Conservation (phyloP, 2,329 filamentous ascomycete genomes). For the Myriangium duriaei region DNA sequence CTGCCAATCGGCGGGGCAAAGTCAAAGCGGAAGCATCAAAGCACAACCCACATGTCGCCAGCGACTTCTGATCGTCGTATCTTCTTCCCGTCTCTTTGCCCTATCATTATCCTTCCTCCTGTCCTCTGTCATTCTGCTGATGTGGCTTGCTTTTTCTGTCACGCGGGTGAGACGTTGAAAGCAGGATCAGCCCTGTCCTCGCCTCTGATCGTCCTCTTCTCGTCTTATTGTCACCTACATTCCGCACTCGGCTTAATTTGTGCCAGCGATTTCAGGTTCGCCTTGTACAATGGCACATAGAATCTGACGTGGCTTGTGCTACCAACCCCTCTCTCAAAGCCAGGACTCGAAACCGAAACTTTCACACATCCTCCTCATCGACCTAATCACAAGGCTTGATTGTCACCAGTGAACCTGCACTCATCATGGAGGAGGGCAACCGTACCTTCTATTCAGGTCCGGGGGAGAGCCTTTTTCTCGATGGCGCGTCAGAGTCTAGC, state of each 20-base stretch:
- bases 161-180: not conserved
- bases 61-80: too few relatives aligned
- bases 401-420: not conserved
- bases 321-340: not conserved
- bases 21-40: too few relatives aligned
- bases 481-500: not conserved
- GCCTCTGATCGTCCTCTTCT: not conserved
- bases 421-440: constrained; percentile 6
- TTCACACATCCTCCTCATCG: not conserved
- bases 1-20: too few relatives aligned
- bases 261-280: not conserved
- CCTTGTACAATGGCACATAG: not conserved
- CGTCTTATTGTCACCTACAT: not conserved
- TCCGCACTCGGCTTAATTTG: not conserved
- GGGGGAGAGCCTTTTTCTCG: not conserved
- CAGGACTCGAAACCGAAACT: not conserved
- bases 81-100: too few relatives aligned
- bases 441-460: constrained; percentile 5
- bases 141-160: not conserved
- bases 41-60: too few relatives aligned
- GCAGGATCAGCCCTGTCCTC: not conserved
- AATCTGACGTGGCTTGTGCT: not conserved
- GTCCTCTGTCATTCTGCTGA: too few relatives aligned
- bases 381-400: not conserved
- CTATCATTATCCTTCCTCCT: too few relatives aligned